These are phyloP conservation scores for Linnemannia zychae DNA, from an alignment of 192 early-diverging fungal species.

Conservation along the genomic window DNA sequence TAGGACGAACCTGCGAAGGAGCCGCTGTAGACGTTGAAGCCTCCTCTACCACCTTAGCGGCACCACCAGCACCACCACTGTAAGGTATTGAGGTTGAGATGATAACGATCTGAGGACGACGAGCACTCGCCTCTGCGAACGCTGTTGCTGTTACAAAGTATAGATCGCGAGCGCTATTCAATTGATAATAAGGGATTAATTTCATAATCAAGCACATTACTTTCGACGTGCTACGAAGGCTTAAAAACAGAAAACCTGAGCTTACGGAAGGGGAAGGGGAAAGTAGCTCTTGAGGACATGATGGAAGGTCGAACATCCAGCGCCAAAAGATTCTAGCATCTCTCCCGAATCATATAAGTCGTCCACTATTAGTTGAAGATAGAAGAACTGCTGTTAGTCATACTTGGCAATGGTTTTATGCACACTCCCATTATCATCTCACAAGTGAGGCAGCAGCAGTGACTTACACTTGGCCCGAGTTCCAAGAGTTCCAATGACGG, in stretches of 20 bases:
- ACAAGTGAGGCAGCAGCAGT: neutral
- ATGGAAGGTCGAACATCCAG: slow-evolving; percentile 57
- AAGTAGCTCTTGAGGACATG: slow-evolving; percentile 62
- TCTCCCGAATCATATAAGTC: slow-evolving; percentile 54
- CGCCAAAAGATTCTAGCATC: slow-evolving; percentile 48
- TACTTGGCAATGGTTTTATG: neutral
- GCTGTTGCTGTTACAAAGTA: slow-evolving; percentile 56
- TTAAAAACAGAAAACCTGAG: too few relatives aligned
- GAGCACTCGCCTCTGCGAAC: slow-evolving; percentile 9
- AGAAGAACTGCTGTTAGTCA: neutral
- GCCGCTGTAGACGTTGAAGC: slow-evolving; percentile 8
- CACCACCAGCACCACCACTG: neutral
- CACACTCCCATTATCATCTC: neutral
- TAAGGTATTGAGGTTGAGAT: slow-evolving; percentile 43
- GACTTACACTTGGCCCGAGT: slow-evolving; percentile 49
- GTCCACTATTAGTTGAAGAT: slow-evolving; percentile 34
- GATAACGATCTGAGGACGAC: slow-evolving; percentile 42
- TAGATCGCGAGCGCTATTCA: slow-evolving; percentile 58
- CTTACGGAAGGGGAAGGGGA: slow-evolving; percentile 63
- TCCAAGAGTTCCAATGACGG: slow-evolving; percentile 59
- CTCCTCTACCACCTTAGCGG: neutral
- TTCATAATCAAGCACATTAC: neutral
- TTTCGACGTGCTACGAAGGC: neutral
- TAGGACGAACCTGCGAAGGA: slow-evolving; percentile 21
- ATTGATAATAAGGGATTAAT: neutral